A percentile compares a stretch with the other conserved stretches of the same genome.
Evolutionary conservation across 2,329 filamentous ascomycete species (phyloP).

Genomic region (Aspergillus sp.): DNA sequence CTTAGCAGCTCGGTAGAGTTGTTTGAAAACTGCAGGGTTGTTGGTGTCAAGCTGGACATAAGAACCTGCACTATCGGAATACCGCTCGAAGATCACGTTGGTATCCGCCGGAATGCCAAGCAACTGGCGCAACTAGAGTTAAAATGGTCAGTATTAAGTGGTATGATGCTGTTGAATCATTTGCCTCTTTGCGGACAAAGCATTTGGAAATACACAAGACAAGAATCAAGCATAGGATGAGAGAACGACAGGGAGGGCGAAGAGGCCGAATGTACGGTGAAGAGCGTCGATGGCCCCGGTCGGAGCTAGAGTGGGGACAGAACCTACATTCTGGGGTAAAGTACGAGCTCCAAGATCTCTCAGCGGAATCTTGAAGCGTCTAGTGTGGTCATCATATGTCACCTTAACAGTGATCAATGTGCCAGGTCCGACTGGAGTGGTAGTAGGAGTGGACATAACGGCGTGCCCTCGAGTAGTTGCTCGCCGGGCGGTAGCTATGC

Average conservation of each 20-base stretch:
- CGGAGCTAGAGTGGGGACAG: conserved; percentile 45
- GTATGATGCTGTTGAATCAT: not conserved
- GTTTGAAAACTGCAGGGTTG: conserved; percentile 88
- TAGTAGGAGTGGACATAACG: conserved; percentile 41
- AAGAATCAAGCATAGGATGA: not conserved
- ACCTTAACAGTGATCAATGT: conserved; percentile 85
- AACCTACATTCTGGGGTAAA: conserved; percentile 76
- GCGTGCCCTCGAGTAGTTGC: conserved; percentile 6
- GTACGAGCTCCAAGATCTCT: conserved; percentile 73
- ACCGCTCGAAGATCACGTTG: conserved; percentile 77
- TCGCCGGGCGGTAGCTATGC: conserved; percentile 6
- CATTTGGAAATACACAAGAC: conserved; percentile 8
- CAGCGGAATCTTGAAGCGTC: conserved; percentile 86
- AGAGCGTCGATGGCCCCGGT: conserved; percentile 21
- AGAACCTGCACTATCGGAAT: conserved; percentile 83
- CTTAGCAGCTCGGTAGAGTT: conserved; percentile 93
- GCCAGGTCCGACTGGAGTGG: conserved; percentile 58
- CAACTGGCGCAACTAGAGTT: conserved; percentile 64
- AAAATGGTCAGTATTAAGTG: conserved; percentile 24
- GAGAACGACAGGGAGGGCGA: not conserved
- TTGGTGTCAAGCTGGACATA: conserved; percentile 77
- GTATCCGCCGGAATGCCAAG: conserved; percentile 65
- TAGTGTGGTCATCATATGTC: conserved; percentile 69
- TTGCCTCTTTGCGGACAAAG: not conserved
- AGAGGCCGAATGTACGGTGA: not conserved